Evolutionary conservation across 2,329 filamentous ascomycete genomes (phyloP), one percentile per base, ranked within the genome.

Genomic region (Pseudogymnoascus sp.): DNA sequence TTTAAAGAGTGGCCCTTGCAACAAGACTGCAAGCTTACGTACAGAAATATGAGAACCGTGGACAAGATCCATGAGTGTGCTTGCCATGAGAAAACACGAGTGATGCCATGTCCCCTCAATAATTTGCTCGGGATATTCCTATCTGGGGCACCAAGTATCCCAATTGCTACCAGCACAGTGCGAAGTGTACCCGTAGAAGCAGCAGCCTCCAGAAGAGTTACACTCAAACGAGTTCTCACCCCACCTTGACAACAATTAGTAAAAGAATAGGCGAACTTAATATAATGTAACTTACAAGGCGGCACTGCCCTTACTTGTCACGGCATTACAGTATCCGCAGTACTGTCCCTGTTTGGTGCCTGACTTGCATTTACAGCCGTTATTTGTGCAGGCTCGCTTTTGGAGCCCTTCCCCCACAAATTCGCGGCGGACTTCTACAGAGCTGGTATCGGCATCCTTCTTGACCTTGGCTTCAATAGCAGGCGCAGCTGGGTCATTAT

Each of bases 1-100:
- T 28, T 47, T 28, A 47, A 47, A n/a, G 41, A 47, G 41, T 47
- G 41, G 41, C 41, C 22, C 41, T 47, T 47, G 41, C 41, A 47
- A 16, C 3, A 9, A 28, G 20, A 47, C 22, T 47, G 22, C 41
- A 28, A 47, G 22, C 6, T 47, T 47, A 47, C 1, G n/a, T 47
- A 47, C 41, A 47, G 22, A n/a, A n/a, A 28, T 47, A 47, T 28
- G 41, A 47, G 20, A 47, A 47, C 41, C 20, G 25, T 47, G 5
- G 22, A n/a, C 20, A 47, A 28, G 6, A 28, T 28, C 22, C 28
- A 22, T 9, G 22, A 47, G 41, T 7, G 41, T 47, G 20, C 41
- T 47, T 47, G 41, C 22, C 12, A 47, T 47, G 41, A 47, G 41
- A 47, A 47, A 47, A 47, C 41, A 47, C 22, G 28, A n/a, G 41